phyloP scores from a whole-genome alignment of 2,329 filamentous ascomycete genomes.

The Diplodia intermedia region DNA sequence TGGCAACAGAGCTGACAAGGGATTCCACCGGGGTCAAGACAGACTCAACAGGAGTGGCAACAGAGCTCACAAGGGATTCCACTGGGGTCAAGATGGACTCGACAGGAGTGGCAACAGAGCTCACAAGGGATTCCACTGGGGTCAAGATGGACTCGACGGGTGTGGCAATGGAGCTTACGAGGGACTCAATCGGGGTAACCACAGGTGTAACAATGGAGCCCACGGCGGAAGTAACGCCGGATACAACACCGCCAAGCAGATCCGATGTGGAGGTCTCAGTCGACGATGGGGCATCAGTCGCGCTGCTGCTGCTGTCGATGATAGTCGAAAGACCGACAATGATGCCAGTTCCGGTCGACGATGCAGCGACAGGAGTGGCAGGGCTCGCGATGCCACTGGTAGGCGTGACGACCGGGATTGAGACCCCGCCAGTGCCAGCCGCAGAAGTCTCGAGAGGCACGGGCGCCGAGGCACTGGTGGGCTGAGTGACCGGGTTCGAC shows the following conservation, averaged over 20 bases:
- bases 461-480: constrained; percentile 36
- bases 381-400: constrained; percentile 6
- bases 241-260: constrained; percentile 26
- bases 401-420: constrained; percentile 26
- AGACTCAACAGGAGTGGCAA: constrained; percentile 7
- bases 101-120: neutral
- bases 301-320: constrained; percentile 35
- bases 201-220: constrained; percentile 1
- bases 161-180: neutral
- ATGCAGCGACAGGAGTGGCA: constrained; percentile 11
- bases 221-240: constrained; percentile 24
- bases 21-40: constrained; percentile 9
- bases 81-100: constrained; percentile 5
- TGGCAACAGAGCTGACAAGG: too few relatives aligned
- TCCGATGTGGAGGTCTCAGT: constrained; percentile 11
- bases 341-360: constrained; percentile 37
- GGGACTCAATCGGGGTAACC: constrained; percentile 10
- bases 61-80: constrained; percentile 1
- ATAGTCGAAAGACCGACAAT: constrained; percentile 45
- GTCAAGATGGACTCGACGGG: constrained; percentile 10
- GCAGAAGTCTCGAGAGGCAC: constrained; percentile 34
- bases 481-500: constrained; percentile 26
- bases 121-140: constrained; percentile 9
- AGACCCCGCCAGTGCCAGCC: constrained; percentile 28
- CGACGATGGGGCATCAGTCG: constrained; percentile 26